phyloP scores from a whole-genome alignment of 768 basidiomycete species.

The Stropharia rugosoannulata region DNA sequence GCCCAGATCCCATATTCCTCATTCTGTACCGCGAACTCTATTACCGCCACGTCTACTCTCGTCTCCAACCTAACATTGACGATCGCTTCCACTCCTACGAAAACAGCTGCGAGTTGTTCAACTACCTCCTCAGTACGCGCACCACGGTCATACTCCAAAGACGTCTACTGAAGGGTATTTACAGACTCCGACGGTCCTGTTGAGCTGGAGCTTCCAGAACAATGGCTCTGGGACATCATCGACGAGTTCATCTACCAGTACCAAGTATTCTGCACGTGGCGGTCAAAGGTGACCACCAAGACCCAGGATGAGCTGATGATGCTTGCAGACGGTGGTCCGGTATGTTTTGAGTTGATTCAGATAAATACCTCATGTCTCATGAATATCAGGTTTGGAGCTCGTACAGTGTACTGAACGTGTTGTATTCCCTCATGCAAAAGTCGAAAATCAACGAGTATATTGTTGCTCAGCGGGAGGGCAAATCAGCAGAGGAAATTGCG shows the following conservation, averaged over 20 bases:
- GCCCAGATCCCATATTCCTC: constrained; percentile 83
- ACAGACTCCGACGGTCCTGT: constrained; percentile 95
- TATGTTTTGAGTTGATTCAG: constrained; percentile 27
- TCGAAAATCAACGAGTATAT: constrained; percentile 94
- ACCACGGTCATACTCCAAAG: not conserved
- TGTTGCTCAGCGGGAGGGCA: constrained; percentile 75
- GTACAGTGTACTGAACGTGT: constrained; percentile 96
- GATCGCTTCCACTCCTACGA: constrained; percentile 98
- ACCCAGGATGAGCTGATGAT: constrained; percentile 85
- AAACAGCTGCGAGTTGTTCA: constrained; percentile 98
- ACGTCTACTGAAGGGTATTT: constrained; percentile 1
- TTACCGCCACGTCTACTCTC: constrained; percentile 94
- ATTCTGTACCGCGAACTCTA: constrained; percentile 96
- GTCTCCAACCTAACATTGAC: constrained; percentile 92
- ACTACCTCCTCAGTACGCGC: constrained; percentile 86
- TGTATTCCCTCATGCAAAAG: constrained; percentile 98
- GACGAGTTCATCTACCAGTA: constrained; percentile 99
- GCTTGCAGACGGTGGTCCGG: constrained; percentile 73
- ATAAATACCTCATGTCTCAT: not conserved
- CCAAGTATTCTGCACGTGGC: constrained; percentile 93
- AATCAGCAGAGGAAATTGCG: constrained; percentile 81
- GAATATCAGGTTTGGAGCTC: constrained; percentile 85
- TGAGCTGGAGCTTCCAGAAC: constrained; percentile 89
- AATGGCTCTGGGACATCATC: constrained; percentile 98
- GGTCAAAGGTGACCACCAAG: constrained; percentile 81